Conservation (phyloP, 225 moss, liverwort and hornwort genomes). For the Sphagnum tenellum region DNA sequence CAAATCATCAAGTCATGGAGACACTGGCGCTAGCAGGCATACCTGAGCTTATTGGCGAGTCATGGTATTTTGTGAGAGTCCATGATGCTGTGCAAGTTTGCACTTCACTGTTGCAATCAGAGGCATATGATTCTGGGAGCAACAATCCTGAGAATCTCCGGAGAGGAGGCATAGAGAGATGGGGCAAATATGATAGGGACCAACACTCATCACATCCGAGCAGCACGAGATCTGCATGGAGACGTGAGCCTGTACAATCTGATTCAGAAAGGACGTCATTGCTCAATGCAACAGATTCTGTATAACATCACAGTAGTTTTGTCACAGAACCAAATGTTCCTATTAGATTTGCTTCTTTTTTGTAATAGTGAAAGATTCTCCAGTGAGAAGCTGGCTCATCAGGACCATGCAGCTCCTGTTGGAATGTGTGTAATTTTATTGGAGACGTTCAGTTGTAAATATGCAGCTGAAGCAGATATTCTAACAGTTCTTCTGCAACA, state of each 20-base stretch:
- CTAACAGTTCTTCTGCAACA: too few species aligned
- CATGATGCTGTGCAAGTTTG: constrained; percentile 97
- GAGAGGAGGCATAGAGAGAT: constrained; percentile 19
- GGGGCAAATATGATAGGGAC: constrained; percentile 20
- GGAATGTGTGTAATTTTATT: too few species aligned
- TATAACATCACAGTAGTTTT: too few species aligned
- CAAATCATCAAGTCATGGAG: constrained; percentile 64
- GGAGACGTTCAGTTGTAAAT: too few species aligned
- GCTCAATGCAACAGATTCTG: background rate
- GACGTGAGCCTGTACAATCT: constrained; percentile 2
- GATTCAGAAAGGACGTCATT: constrained; percentile 24
- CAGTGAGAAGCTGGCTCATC: too few species aligned
- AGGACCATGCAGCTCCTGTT: too few species aligned
- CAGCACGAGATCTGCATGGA: background rate
- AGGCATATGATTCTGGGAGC: constrained; percentile 9
- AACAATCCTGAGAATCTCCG: constrained; percentile 5
- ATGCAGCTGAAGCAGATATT: too few species aligned
- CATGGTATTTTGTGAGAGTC: constrained; percentile 94
- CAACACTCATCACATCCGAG: background rate
- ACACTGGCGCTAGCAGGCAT: constrained; percentile 70
- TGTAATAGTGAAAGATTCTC: too few species aligned
- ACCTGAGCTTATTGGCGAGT: constrained; percentile 61
- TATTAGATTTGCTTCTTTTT: too few species aligned
- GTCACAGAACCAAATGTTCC: too few species aligned
- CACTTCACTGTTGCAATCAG: constrained; percentile 35